Evolutionary conservation across 2,329 filamentous ascomycete species (phyloP).

Genomic region (Aciculosporium take): DNA sequence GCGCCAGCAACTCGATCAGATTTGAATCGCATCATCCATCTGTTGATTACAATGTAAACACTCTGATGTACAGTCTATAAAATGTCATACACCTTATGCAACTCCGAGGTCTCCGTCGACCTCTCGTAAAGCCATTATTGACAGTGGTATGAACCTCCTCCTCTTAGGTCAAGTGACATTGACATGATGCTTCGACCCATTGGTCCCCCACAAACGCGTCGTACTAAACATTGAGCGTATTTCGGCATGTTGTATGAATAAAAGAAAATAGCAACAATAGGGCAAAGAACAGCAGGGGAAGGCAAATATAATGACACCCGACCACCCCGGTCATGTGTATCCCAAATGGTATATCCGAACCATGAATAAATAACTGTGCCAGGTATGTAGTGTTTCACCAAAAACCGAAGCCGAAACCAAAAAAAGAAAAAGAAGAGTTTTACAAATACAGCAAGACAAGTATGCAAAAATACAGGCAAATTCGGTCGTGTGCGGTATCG

Average conservation of each 20-base stretch:
- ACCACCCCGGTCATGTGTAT: slow-evolving; percentile 16
- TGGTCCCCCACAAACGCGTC: too few relatives aligned
- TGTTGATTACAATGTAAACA: background rate
- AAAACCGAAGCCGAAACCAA: too few relatives aligned
- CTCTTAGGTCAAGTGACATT: background rate
- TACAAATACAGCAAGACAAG: slow-evolving; percentile 1
- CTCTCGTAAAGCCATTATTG: background rate
- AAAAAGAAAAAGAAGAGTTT: background rate
- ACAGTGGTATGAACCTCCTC: background rate
- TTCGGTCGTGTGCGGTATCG: background rate
- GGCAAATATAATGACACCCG: too few relatives aligned
- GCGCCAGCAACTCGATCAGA: too few relatives aligned
- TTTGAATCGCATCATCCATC: background rate
- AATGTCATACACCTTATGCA: background rate
- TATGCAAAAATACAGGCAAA: background rate
- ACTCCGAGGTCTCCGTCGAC: background rate
- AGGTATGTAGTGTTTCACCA: too few relatives aligned
- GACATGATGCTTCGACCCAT: background rate
- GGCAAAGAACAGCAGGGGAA: background rate
- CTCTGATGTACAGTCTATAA: too few relatives aligned
- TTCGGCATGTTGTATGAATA: too few relatives aligned
- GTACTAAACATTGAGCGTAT: too few relatives aligned
- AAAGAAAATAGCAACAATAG: background rate
- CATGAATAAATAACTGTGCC: too few relatives aligned
- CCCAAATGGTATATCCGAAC: slow-evolving; percentile 18